A percentile compares a stretch with the other conserved stretches of the same genome.
phyloP scores from a whole-genome alignment of 1,284 basidiomycete genomes.

The Tilletia horrida region DNA sequence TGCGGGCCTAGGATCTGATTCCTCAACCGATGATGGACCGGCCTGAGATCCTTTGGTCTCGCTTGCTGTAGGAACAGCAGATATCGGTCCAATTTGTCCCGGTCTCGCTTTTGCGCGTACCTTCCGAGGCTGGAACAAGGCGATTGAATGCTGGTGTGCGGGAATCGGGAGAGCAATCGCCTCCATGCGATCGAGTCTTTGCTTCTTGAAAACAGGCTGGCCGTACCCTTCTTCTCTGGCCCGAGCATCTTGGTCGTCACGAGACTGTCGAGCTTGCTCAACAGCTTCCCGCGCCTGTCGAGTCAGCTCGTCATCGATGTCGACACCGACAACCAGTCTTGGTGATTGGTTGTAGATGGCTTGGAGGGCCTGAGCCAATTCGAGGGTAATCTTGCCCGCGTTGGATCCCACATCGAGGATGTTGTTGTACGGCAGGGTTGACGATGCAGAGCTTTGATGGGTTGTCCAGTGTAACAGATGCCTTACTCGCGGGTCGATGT shows the following conservation, averaged over 20 bases:
- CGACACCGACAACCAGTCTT: neutral
- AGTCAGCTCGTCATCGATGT: constrained; percentile 11
- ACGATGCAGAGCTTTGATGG: neutral
- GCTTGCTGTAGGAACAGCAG: neutral
- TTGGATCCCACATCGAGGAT: constrained; percentile 14
- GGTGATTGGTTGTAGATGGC: neutral
- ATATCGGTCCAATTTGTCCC: too few relatives aligned
- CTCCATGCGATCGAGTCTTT: neutral
- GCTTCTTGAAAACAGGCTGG: neutral
- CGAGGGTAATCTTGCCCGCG: constrained; percentile 8
- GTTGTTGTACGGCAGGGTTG: neutral
- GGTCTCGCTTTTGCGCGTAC: neutral
- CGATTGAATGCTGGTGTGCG: constrained; percentile 3
- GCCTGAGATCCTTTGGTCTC: neutral
- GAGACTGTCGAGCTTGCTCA: neutral
- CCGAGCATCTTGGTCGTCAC: neutral
- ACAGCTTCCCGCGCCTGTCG: neutral
- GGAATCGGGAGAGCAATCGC: neutral
- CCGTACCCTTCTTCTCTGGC: neutral
- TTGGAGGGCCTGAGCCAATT: neutral
- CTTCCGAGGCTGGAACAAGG: constrained; percentile 10
- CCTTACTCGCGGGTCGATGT: constrained; percentile 5
- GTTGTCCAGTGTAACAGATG: neutral
- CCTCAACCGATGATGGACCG: neutral
- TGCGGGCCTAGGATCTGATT: neutral